phyloP scores from a whole-genome alignment of 2,329 filamentous ascomycete genomes.

The Davidsoniella eucalypti region DNA sequence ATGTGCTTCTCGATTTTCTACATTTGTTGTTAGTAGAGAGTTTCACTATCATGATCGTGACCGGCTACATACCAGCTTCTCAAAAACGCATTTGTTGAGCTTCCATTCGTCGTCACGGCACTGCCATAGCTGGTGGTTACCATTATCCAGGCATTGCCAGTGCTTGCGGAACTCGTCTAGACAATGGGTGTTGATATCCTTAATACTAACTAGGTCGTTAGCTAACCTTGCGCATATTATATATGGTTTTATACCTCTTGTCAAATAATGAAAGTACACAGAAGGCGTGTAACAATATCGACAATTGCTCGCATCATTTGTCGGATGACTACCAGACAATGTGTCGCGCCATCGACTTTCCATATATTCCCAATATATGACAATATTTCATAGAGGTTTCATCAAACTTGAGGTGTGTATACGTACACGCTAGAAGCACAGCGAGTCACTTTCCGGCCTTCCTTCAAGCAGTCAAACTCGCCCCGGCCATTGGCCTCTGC shows the following conservation, averaged over 20 bases:
- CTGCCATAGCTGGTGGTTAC: conserved; percentile 96
- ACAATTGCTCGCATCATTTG: no score
- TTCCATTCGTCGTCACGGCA: conserved; percentile 77
- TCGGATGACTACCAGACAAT: no score
- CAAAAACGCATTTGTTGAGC: conserved; percentile 88
- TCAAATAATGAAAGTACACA: not conserved
- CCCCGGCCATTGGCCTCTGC: conserved; percentile 77
- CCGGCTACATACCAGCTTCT: conserved; percentile 65
- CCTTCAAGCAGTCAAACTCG: conserved; percentile 89
- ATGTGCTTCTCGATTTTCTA: conserved; percentile 75
- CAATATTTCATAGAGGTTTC: not conserved
- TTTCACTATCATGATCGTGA: not conserved
- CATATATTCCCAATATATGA: not conserved
- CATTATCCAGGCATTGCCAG: conserved; percentile 91
- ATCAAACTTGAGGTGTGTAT: not conserved
- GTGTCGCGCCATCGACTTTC: no score
- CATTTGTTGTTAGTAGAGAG: conserved; percentile 4
- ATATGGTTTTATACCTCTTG: no score
- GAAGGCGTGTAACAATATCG: no score
- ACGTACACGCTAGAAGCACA: conserved; percentile 93
- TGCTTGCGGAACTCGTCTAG: conserved; percentile 79
- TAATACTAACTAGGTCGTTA: conserved; percentile 40
- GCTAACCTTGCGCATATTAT: not conserved
- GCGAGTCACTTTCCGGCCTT: conserved; percentile 88
- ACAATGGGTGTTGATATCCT: conserved; percentile 93